These are phyloP conservation scores for Lachnellula willkommii DNA, from an alignment of 2,329 filamentous ascomycete species.

Conservation along the genomic window DNA sequence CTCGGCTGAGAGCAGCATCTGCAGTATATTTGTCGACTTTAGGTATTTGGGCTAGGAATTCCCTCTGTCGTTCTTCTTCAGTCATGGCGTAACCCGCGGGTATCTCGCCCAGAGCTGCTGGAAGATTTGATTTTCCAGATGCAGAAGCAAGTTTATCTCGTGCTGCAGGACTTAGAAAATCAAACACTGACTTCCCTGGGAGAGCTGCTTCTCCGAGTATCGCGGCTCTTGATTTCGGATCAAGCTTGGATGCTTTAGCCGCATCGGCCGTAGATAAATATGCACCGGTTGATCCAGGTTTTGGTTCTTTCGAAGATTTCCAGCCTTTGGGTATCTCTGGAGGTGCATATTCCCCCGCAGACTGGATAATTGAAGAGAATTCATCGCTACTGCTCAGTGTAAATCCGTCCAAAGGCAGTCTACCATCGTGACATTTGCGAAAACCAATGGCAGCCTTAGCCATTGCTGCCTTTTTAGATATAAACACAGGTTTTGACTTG, in stretches of 20 bases:
- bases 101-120: conserved; percentile 69
- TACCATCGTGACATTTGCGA: conserved; percentile 76
- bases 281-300: conserved; percentile 30
- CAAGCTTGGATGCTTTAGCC: conserved; percentile 68
- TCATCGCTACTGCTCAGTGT: conserved; percentile 55
- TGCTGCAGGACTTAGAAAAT: conserved; percentile 75
- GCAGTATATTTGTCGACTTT: conserved; percentile 62
- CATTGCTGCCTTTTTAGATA: conserved; percentile 57
- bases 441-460: conserved; percentile 41
- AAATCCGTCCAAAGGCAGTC: conserved; percentile 75
- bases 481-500: conserved; percentile 65
- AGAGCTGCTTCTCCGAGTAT: conserved; percentile 75
- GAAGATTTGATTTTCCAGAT: conserved; percentile 72
- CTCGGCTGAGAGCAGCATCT: conserved; percentile 61
- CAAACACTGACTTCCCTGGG: conserved; percentile 91
- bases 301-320: conserved; percentile 55
- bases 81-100: conserved; percentile 59
- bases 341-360: conserved; percentile 50
- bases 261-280: conserved; percentile 70
- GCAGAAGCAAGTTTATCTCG: conserved; percentile 70
- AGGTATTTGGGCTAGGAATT: conserved; percentile 55
- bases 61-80: conserved; percentile 56
- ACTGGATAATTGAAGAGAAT: conserved; percentile 41
- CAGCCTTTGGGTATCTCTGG: conserved; percentile 68
- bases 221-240: conserved; percentile 70